phyloP scores from a whole-genome alignment of 108 stramenopile species.

The Schizochytrium sp. region DNA sequence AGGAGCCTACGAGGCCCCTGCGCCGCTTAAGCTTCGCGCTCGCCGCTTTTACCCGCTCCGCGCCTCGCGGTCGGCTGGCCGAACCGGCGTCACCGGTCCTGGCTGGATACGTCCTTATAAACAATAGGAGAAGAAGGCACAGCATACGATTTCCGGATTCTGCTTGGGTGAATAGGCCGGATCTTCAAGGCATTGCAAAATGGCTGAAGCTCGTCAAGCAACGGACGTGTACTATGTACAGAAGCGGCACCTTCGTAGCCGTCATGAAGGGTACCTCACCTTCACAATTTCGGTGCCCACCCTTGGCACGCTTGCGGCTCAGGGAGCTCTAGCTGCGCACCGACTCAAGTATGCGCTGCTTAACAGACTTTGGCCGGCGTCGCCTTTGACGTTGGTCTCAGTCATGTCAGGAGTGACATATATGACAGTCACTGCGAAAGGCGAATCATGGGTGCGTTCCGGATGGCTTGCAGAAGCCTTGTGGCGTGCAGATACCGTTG shows the following conservation, averaged over 20 bases:
- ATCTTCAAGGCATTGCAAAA: neutral
- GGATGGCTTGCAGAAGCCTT: slow-evolving; percentile 62
- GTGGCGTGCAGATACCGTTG: slow-evolving; percentile 35
- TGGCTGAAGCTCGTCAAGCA: slow-evolving; percentile 54
- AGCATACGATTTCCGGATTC: too few species aligned
- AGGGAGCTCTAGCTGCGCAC: neutral
- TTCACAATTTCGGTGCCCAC: slow-evolving; percentile 30
- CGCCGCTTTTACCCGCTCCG: too few species aligned
- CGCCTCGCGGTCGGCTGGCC: too few species aligned
- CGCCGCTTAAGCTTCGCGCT: too few species aligned
- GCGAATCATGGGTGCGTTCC: slow-evolving; percentile 62
- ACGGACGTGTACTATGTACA: neutral
- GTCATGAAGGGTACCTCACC: slow-evolving; percentile 27
- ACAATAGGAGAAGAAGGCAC: too few species aligned
- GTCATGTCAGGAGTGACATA: slow-evolving; percentile 52
- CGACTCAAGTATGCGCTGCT: slow-evolving; percentile 53
- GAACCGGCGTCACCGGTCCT: too few species aligned
- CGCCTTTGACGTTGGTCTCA: slow-evolving; percentile 6
- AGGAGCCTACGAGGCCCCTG: too few species aligned
- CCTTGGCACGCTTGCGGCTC: neutral
- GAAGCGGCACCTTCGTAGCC: slow-evolving; percentile 22
- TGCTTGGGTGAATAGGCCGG: too few species aligned
- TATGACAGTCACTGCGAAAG: slow-evolving; percentile 18
- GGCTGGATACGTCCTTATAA: too few species aligned
- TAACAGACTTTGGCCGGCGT: slow-evolving; percentile 6